A percentile compares a stretch with the other conserved stretches of the same genome.
Evolutionary conservation across 2,329 filamentous ascomycete species (phyloP).

Genomic region (Helotiales sp.): DNA sequence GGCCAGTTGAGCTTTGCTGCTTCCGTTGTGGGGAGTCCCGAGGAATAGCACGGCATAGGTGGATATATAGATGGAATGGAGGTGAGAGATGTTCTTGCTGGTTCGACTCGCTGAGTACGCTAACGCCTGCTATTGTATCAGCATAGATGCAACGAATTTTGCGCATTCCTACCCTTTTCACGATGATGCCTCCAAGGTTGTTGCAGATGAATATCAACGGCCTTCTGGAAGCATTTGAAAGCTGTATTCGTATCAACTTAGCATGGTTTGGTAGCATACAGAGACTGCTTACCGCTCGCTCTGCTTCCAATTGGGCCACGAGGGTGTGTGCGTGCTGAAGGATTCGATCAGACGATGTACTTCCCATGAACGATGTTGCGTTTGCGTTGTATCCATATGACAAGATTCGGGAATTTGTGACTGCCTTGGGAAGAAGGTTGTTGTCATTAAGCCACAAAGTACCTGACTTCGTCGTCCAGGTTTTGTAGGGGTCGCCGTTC

Average conservation of each 20-base stretch:
- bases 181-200: slow-evolving; percentile 21
- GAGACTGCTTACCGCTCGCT: slow-evolving; percentile 14
- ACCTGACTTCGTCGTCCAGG: slow-evolving; percentile 37
- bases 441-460: slow-evolving; percentile 36
- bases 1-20: not conserved
- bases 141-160: no score
- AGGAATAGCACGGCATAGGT: not conserved
- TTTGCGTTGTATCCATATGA: not conserved
- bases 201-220: slow-evolving; percentile 25
- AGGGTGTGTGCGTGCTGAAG: slow-evolving; percentile 16
- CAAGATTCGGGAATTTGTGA: not conserved
- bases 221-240: no score
- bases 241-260: no score
- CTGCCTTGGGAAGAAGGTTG: not conserved
- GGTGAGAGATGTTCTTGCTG: not conserved
- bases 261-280: no score
- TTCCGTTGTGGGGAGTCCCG: not conserved
- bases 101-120: not conserved
- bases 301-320: slow-evolving; percentile 6
- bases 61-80: not conserved
- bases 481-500: slow-evolving; percentile 38
- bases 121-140: no score
- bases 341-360: slow-evolving; percentile 5
- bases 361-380: slow-evolving; percentile 3
- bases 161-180: no score